Evolutionary conservation across 805 yeast species (phyloP).

Genomic region (Grigorovia transvaalensis): DNA sequence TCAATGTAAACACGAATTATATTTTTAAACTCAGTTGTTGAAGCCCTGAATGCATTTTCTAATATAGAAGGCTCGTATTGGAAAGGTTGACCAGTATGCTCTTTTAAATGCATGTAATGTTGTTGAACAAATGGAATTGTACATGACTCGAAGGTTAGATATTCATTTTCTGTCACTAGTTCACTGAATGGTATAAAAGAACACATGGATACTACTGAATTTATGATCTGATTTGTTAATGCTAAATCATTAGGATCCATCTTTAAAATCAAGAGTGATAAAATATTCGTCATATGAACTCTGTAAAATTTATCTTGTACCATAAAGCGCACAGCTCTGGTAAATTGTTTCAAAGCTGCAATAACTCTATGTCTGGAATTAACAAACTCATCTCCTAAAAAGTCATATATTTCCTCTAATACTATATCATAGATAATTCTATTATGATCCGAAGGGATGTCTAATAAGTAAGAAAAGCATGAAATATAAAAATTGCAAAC

Average conservation of each 20-base stretch:
- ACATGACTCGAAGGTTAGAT: conserved; percentile 31
- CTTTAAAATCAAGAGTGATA: conserved; percentile 64
- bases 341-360: conserved; percentile 59
- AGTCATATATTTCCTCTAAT: conserved; percentile 66
- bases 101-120: conserved; percentile 45
- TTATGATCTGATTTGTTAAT: conserved; percentile 58
- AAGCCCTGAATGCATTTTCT: conserved; percentile 51
- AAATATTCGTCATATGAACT: conserved; percentile 66
- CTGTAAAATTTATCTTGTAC: conserved; percentile 53
- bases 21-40: conserved; percentile 59
- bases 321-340: conserved; percentile 57
- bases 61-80: conserved; percentile 37
- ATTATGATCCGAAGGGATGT: conserved; percentile 40
- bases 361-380: conserved; percentile 71
- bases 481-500: conserved; percentile 49
- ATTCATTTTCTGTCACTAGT: conserved; percentile 33
- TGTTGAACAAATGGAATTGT: conserved; percentile 50
- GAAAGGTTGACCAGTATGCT: conserved; percentile 24
- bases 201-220: conserved; percentile 59
- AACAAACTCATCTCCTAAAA: conserved; percentile 50
- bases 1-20: conserved; percentile 47
- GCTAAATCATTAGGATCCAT: conserved; percentile 80
- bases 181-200: conserved; percentile 65
- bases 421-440: conserved; percentile 40
- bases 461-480: conserved; percentile 53